Evolutionary conservation across 2,329 filamentous ascomycete genomes (phyloP), one percentile per base, ranked within the genome.

Genomic region (Trichoderma sp.): DNA sequence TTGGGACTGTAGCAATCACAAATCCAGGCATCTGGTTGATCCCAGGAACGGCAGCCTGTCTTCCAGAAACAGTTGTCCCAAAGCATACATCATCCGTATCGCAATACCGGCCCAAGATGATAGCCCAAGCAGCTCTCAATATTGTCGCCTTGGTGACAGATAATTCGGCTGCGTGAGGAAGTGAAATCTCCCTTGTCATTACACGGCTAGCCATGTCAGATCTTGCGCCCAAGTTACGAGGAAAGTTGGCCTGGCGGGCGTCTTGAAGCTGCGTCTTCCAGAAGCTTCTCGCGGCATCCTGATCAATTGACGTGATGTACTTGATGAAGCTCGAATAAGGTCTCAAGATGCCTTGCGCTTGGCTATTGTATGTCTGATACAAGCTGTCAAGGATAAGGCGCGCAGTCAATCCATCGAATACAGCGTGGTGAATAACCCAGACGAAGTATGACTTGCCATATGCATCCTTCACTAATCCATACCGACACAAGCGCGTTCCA

Each of bases 181-280:
- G 67, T 24, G 78, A 62, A 14, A 80, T 76, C 45, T 29, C 50
- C 24, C 33, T 69, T 14, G 21, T 29, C 50, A 41, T 31, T 9
- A 60, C 50, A 45, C 53, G 67, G 6, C 53, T 53, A 3, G 16
- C 21, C 56, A 71, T 45, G 9, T 62, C 24, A 12, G 21, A n/a
- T 45, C 59, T 62, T 35, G 53, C 9, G 79, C 79, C 7, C 9
- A 27, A 7, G 9, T 16, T 18, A 7, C 16, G 35, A 59, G 38
- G 50, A 24, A 35, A 65, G 18, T 56, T 65, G 31, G 60, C 45
- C 62, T 31, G 67, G 33, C 24, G 69, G 8, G 41, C 77, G 16
- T 64, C 75, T 14, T 75, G 29, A 7, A 79, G 74, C 29, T 76
- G 76, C 16, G 41, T 67, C 60, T 67, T 76, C 78, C 77, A 79